Evolutionary conservation across 495 filamentous ascomycete species (phyloP), one percentile per base, ranked within the genome.

Genomic region (Penicilliopsis zonata): DNA sequence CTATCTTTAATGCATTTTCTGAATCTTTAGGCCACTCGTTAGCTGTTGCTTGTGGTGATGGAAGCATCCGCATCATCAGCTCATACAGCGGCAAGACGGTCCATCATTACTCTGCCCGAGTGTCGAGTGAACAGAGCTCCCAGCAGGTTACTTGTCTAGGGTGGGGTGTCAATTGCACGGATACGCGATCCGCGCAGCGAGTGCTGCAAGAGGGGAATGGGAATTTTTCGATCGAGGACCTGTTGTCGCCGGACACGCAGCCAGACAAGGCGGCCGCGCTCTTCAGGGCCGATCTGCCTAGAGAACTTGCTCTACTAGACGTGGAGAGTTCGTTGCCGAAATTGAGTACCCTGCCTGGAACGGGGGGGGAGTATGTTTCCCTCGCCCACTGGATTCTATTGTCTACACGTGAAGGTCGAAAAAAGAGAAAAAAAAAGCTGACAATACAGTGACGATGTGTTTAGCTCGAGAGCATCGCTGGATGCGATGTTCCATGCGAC

Each of bases 291-390:
- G 74, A 88, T 48, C 54, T 94, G n/a, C 83, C 85, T 1, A 62
- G 78, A 23, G 79, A 87, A 40, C 63, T 94, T 19, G 76, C 78
- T 5, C 68, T 81, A 36, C 49, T 92, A 28, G 86, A 93, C 47
- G 67, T 86, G 13, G 83, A 87, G 36, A 74, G 59, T n/a, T 75
- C 79, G 18, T 53, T 94, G 21, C 86, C 86, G 1, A 88, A 81
- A 49, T 59, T 92, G 33, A 82, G 81, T 50, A 67, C 74, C 1
- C 49, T 93, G 19, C 74, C 74, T 3, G 74, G 75, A n/a, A 59
- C 52, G 7, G 57, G 59, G 3, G 43, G 50, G 25, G 58, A 59
- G 44, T 57, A 46, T 35, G 60, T 57, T 19, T 20, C 47, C n/a
- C 4, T 21, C 33, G n/a, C n/a, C n/a, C n/a, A n/a, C n/a, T n/a